Evolutionary conservation across 2,329 filamentous ascomycete species (phyloP), one percentile per base, ranked within the genome.

Genomic region (Fusarium coffeatum): DNA sequence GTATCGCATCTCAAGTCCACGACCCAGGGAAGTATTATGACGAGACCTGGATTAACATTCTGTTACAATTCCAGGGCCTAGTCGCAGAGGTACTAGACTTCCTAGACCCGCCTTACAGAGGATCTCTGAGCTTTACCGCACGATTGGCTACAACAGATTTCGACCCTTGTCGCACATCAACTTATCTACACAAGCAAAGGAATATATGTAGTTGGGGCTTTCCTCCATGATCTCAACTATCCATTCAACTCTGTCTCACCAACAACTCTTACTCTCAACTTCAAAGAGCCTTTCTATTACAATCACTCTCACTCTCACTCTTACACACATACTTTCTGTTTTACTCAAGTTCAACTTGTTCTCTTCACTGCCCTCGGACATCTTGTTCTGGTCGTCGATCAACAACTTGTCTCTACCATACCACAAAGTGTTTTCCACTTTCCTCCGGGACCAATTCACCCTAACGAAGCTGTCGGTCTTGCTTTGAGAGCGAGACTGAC

Each of bases 71-170:
- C 64, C 60, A 68, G 72, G 54, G 58, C 71, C 60, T 72, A 62
- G 73, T 74, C 69, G 64, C 57, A 70, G 59, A 74, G 68, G 63
- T 66, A 66, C 72, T 58, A 64, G 61, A 72, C 59, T 54, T 54
- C 59, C 45, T 42, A 67, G 72, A 70, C 73, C 64, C 66, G 70
- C 70, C 68, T 60, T 60, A 25, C 56, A 59, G 69, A 76, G 73
- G 75, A 77, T 78, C 76, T 77, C 71, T 68, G 71, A 71, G 64
- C 64, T 64, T 68, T 75, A 71, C 76, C 76, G 66, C 66, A 72
- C 76, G 76, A 77, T 78, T 78, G 76, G 76, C 75, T 77, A 61
- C 63, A 58, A 68, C 66, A 69, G 66, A 73, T 69, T 74, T 66
- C 64, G 66, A 74, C 75, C 76, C 76, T 66, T 75, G 73, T 70